Conservation (phyloP, 331 rosid genomes). For the Pyracantha coccinea region DNA sequence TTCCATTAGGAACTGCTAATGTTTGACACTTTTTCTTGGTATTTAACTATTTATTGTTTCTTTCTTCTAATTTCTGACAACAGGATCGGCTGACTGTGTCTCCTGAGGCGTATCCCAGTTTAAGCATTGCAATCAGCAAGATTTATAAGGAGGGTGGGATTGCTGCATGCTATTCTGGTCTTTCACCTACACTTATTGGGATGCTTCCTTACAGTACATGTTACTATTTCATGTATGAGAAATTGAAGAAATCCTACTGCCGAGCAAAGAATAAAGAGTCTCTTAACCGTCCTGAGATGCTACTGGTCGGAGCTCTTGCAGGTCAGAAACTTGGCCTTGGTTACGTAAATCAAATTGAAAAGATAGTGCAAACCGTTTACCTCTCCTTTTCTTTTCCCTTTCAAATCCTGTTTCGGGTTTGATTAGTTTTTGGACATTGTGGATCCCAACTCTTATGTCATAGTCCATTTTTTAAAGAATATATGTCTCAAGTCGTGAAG, state of each 20-base stretch:
- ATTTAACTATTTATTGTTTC: conserved; percentile 12
- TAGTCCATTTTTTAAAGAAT: not conserved
- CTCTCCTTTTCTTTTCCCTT: not conserved
- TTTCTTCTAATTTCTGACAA: conserved; percentile 11
- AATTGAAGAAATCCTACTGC: conserved; percentile 73
- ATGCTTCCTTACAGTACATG: conserved; percentile 99
- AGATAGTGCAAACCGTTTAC: not conserved
- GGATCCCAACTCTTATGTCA: not conserved
- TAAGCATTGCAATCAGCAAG: conserved; percentile 63
- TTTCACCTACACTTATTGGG: conserved; percentile 83
- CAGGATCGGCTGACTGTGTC: conserved; percentile 89
- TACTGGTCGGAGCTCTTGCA: conserved; percentile 79
- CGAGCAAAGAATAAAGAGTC: conserved; percentile 50
- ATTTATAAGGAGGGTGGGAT: conserved; percentile 83
- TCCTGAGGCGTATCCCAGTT: conserved; percentile 76
- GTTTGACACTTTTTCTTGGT: not conserved
- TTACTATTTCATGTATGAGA: conserved; percentile 92
- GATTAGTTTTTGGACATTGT: not conserved
- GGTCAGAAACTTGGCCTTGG: conserved; percentile 37
- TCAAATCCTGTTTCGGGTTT: not conserved
- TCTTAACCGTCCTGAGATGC: conserved; percentile 81
- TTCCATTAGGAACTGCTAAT: not conserved
- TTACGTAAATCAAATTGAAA: not conserved
- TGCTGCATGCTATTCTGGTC: conserved; percentile 82
- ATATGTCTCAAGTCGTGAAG: not conserved